These are phyloP conservation scores for Botrytis fragariae DNA, from an alignment of 2,329 filamentous ascomycete species.

Conservation along the genomic window DNA sequence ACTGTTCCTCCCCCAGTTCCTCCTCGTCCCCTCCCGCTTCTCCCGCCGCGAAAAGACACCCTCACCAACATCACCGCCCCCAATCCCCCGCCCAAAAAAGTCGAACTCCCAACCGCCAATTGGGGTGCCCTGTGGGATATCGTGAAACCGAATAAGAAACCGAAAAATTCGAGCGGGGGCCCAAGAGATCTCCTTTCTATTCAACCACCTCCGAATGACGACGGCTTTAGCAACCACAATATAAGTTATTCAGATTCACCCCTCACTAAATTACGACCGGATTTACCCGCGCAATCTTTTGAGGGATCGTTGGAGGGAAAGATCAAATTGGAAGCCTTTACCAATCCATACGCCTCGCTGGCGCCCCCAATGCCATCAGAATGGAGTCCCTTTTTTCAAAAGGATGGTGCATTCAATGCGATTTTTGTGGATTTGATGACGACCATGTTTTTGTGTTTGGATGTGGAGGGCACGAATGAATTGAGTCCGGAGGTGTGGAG, in stretches of 20 bases:
- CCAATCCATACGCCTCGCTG: constrained; percentile 2
- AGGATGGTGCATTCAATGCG: constrained; percentile 24
- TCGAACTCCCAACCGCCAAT: constrained; percentile 31
- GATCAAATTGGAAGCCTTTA: constrained; percentile 6
- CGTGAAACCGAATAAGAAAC: constrained; percentile 30
- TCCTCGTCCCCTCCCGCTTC: constrained; percentile 23
- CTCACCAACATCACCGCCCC: not conserved
- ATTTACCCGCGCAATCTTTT: not conserved
- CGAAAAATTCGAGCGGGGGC: constrained; percentile 4
- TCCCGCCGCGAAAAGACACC: constrained; percentile 19
- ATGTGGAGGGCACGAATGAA: constrained; percentile 29
- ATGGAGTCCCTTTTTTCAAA: constrained; percentile 31
- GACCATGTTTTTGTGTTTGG: constrained; percentile 31
- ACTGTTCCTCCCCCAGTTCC: constrained; percentile 24
- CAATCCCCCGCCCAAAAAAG: not conserved
- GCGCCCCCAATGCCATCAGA: constrained; percentile 20
- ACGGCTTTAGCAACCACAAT: not conserved
- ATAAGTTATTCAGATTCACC: not conserved
- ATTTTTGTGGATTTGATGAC: constrained; percentile 33
- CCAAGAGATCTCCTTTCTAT: not conserved
- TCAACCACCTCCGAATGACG: not conserved
- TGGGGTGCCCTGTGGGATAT: constrained; percentile 33
- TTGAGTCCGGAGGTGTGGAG: constrained; percentile 31
- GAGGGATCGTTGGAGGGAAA: not conserved
- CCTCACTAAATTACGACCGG: not conserved